Conservation (phyloP, 2,329 filamentous ascomycete genomes). For the Aspergillus eucalypticola region DNA sequence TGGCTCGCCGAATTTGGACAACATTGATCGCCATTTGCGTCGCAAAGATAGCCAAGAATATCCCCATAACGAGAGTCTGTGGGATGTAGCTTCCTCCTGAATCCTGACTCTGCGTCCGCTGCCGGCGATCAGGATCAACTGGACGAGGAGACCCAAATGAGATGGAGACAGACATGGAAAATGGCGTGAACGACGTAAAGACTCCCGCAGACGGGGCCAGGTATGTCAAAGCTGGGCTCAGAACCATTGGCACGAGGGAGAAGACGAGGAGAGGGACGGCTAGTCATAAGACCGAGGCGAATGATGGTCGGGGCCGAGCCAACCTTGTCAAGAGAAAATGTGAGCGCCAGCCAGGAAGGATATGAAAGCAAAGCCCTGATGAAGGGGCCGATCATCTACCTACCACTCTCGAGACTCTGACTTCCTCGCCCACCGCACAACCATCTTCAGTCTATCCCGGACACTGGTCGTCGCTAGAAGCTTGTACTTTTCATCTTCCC, state of each 20-base stretch:
- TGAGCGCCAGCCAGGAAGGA: slow-evolving; percentile 9
- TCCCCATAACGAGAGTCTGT: slow-evolving; percentile 35
- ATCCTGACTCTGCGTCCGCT: slow-evolving; percentile 6
- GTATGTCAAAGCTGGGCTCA: slow-evolving; percentile 25
- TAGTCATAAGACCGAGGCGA: slow-evolving; percentile 48
- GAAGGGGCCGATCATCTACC: slow-evolving; percentile 37
- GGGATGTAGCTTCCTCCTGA: slow-evolving; percentile 28
- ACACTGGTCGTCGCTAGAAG: slow-evolving; percentile 74
- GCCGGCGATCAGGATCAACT: slow-evolving; percentile 6
- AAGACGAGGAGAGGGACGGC: slow-evolving; percentile 41
- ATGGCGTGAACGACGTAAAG: slow-evolving; percentile 36
- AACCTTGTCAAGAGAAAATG: slow-evolving; percentile 27
- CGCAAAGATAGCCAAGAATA: slow-evolving; percentile 33
- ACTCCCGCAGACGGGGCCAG: slow-evolving; percentile 27
- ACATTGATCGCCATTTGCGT: slow-evolving; percentile 33
- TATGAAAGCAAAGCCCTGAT: slow-evolving; percentile 4
- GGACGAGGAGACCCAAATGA: slow-evolving; percentile 29
- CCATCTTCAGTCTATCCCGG: slow-evolving; percentile 78
- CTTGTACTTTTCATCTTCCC: slow-evolving; percentile 75
- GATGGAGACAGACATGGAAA: slow-evolving; percentile 40
- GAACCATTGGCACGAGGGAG: slow-evolving; percentile 29
- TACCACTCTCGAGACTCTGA: slow-evolving; percentile 72
- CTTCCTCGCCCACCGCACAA: slow-evolving; percentile 73
- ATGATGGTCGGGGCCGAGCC: slow-evolving; percentile 33
- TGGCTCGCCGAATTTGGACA: slow-evolving; percentile 28